phyloP scores from a whole-genome alignment of 495 filamentous ascomycete species.

The Chaetomidium leptoderma region DNA sequence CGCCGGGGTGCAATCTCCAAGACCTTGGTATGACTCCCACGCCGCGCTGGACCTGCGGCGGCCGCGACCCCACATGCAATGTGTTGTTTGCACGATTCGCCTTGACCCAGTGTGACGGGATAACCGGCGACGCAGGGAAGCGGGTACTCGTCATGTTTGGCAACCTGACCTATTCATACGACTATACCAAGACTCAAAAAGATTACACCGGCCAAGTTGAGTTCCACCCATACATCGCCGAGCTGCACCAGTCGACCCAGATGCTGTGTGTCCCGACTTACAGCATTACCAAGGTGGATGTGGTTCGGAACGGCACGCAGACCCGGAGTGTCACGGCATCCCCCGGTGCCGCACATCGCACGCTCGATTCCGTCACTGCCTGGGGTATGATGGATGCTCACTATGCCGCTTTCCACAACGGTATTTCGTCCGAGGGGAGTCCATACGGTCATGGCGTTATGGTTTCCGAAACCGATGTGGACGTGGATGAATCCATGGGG shows the following conservation, averaged over 20 bases:
- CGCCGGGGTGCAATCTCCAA: not conserved
- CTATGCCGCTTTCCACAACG: not conserved
- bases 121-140: not conserved
- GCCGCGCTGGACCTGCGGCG: not conserved
- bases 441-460: not conserved
- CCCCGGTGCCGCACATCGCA: not conserved
- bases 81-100: not conserved
- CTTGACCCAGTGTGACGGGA: not conserved
- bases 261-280: slow-evolving; percentile 1
- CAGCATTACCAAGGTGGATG: not conserved
- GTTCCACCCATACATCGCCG: not conserved
- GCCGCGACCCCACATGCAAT: not conserved
- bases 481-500: not conserved
- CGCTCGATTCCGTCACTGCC: not conserved
- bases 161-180: not conserved
- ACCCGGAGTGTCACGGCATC: not conserved
- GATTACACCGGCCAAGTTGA: not conserved
- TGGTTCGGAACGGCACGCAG: not conserved
- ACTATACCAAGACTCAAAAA: not conserved
- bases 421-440: not conserved
- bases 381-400: not conserved
- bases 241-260: not conserved
- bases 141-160: not conserved
- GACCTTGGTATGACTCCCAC: not conserved
- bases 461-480: not conserved